Conservation (phyloP, 306 rosid genomes). For the Dicorynia guianensis region DNA sequence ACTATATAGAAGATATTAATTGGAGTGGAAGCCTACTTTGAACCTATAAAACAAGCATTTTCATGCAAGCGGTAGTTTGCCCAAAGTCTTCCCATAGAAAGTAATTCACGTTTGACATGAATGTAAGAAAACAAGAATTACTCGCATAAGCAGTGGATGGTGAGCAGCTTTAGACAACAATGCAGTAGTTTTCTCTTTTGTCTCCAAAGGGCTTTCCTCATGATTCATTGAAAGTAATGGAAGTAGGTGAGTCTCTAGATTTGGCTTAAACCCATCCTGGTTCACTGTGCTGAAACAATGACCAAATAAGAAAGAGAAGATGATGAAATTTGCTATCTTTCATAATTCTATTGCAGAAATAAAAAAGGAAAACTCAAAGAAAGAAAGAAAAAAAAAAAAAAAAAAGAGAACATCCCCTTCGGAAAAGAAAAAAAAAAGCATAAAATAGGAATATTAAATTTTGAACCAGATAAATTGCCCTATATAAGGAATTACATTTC, state of each 20-base stretch:
- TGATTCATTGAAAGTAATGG: constrained; percentile 81
- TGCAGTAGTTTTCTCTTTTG: constrained; percentile 61
- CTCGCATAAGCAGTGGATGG: constrained; percentile 84
- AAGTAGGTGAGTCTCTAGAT: constrained; percentile 87
- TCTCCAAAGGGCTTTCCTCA: constrained; percentile 65
- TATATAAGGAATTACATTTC: neutral
- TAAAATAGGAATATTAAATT: constrained; percentile 12
- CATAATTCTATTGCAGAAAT: constrained; percentile 26
- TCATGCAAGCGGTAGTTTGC: neutral
- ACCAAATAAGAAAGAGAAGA: constrained; percentile 36
- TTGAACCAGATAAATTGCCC: too few species aligned
- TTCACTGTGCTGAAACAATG: constrained; percentile 83
- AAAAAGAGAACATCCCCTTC: neutral
- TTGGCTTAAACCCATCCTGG: constrained; percentile 95
- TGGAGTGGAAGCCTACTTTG: neutral
- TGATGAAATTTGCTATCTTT: constrained; percentile 33
- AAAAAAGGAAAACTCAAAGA: neutral
- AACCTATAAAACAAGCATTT: neutral
- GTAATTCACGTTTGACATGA: constrained; percentile 6
- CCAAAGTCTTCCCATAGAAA: constrained; percentile 24
- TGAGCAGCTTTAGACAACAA: constrained; percentile 65
- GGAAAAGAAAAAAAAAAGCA: neutral
- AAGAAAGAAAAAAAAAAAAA: neutral
- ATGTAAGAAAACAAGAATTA: constrained; percentile 38
- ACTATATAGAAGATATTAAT: constrained; percentile 11